These are phyloP conservation scores for Alternaria hordeiaustralica DNA, from an alignment of 2,329 filamentous ascomycete species.

Conservation along the genomic window DNA sequence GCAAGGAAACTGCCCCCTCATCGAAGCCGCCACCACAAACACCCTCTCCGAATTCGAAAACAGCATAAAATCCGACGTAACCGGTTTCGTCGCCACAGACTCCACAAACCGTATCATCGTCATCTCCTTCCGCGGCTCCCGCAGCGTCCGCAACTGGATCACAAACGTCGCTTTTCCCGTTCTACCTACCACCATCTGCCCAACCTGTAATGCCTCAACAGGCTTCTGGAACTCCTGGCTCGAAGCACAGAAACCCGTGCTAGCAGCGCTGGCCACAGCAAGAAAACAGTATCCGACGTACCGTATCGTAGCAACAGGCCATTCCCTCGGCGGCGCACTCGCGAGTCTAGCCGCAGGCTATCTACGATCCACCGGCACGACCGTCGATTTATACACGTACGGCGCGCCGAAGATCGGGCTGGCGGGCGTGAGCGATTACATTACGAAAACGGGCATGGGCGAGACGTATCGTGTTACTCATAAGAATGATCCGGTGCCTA, in stretches of 20 bases:
- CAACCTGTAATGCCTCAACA: slow-evolving; percentile 59
- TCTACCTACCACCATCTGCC: slow-evolving; percentile 50
- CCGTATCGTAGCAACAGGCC: slow-evolving; percentile 66
- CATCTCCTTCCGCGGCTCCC: slow-evolving; percentile 65
- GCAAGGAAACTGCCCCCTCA: slow-evolving; percentile 55
- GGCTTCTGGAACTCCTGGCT: slow-evolving; percentile 68
- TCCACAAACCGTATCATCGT: slow-evolving; percentile 62
- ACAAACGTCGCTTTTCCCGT: slow-evolving; percentile 59
- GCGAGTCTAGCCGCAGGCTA: slow-evolving; percentile 66
- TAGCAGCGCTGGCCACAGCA: slow-evolving; percentile 55
- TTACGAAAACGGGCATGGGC: slow-evolving; percentile 60
- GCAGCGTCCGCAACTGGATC: slow-evolving; percentile 67
- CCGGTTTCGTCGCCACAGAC: slow-evolving; percentile 57
- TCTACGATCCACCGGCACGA: slow-evolving; percentile 58
- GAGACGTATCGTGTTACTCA: slow-evolving; percentile 71
- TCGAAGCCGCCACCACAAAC: slow-evolving; percentile 55
- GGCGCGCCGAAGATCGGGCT: slow-evolving; percentile 72
- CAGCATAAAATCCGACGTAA: slow-evolving; percentile 50
- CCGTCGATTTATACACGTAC: slow-evolving; percentile 68
- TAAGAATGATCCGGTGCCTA: slow-evolving; percentile 69
- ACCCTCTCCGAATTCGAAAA: slow-evolving; percentile 58
- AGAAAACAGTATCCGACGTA: slow-evolving; percentile 58
- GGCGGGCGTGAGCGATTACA: slow-evolving; percentile 59
- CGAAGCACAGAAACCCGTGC: slow-evolving; percentile 56
- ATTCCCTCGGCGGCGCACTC: slow-evolving; percentile 72